Percentiles rank a stretch among this genome's conserved stretches.
Conservation (phyloP, 1,284 basidiomycete genomes). For the Laetiporus sulphureus region DNA sequence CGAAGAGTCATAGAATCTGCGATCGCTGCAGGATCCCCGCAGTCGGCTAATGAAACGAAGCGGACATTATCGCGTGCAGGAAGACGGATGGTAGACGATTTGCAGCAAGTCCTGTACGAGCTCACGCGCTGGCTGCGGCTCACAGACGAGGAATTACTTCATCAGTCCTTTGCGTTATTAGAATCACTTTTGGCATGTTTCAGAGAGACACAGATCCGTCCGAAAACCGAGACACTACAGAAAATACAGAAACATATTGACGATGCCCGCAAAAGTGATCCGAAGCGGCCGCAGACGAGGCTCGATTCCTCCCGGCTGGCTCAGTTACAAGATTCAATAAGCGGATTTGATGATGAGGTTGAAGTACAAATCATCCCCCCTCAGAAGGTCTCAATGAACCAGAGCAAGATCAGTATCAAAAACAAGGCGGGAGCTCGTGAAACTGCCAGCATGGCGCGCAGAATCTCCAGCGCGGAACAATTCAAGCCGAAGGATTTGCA, state of each 20-base stretch:
- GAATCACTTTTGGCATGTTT: slow-evolving; percentile 73
- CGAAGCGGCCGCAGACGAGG: slow-evolving; percentile 39
- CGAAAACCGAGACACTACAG: slow-evolving; percentile 40
- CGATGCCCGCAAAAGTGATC: slow-evolving; percentile 43
- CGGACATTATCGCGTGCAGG: slow-evolving; percentile 43
- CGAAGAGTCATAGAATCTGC: slow-evolving; percentile 75
- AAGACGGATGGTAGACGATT: slow-evolving; percentile 68
- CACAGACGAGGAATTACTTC: slow-evolving; percentile 83
- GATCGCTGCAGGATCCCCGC: slow-evolving; percentile 33
- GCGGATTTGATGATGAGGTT: slow-evolving; percentile 47
- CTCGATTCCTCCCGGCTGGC: slow-evolving; percentile 52
- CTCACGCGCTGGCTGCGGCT: slow-evolving; percentile 83
- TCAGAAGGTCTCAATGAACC: slow-evolving; percentile 5
- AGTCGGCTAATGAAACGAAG: slow-evolving; percentile 21
- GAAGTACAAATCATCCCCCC: slow-evolving; percentile 20
- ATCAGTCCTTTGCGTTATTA: slow-evolving; percentile 81
- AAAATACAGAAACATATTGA: slow-evolving; percentile 57
- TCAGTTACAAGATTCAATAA: slow-evolving; percentile 52
- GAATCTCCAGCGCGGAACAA: neutral
- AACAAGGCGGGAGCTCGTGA: slow-evolving; percentile 8
- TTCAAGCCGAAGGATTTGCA: neutral
- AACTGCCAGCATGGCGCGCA: slow-evolving; percentile 10
- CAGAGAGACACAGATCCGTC: slow-evolving; percentile 44
- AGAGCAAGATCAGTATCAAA: slow-evolving; percentile 5
- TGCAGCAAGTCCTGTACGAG: slow-evolving; percentile 75